Percentiles rank a stretch among this genome's conserved stretches.
These are phyloP conservation scores for Dendrobium huoshanense DNA, from an alignment of 106 monocot species.

Conservation along the genomic window DNA sequence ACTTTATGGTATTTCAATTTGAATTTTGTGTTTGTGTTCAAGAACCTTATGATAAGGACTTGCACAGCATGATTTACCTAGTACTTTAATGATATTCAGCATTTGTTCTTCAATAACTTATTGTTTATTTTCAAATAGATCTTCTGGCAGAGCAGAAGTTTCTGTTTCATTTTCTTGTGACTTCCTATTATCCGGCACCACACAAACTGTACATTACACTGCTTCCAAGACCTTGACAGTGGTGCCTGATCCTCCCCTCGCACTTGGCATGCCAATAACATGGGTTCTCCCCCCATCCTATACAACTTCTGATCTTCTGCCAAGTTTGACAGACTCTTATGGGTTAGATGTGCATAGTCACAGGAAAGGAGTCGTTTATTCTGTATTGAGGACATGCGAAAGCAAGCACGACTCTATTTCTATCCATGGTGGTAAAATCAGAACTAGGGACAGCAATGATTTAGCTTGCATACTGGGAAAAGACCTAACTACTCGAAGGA, in stretches of 20 bases:
- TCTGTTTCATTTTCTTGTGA: slow-evolving; percentile 75
- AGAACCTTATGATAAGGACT: background rate
- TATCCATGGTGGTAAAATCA: slow-evolving; percentile 66
- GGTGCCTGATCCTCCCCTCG: slow-evolving; percentile 68
- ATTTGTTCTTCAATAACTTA: background rate
- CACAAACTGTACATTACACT: slow-evolving; percentile 38
- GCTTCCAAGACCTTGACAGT: slow-evolving; percentile 53
- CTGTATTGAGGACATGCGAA: slow-evolving; percentile 49
- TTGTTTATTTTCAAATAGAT: slow-evolving; percentile 33
- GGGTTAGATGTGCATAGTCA: slow-evolving; percentile 17
- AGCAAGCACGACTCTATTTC: slow-evolving; percentile 34
- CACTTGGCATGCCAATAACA: slow-evolving; percentile 76
- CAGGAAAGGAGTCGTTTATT: slow-evolving; percentile 38
- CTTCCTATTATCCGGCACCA: slow-evolving; percentile 38
- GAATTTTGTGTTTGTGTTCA: background rate
- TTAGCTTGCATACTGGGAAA: slow-evolving; percentile 75
- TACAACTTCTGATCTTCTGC: slow-evolving; percentile 61
- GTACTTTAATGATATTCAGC: background rate
- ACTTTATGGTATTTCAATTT: background rate
- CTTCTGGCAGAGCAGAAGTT: slow-evolving; percentile 71
- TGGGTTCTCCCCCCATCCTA: slow-evolving; percentile 95
- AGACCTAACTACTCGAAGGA: slow-evolving; percentile 64
- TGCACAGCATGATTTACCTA: background rate
- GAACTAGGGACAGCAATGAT: slow-evolving; percentile 52
- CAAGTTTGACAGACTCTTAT: slow-evolving; percentile 25